Base-by-base conservation (phyloP, 352 stramenopile genomes). In the Phytopythium kandeliae region DNA sequence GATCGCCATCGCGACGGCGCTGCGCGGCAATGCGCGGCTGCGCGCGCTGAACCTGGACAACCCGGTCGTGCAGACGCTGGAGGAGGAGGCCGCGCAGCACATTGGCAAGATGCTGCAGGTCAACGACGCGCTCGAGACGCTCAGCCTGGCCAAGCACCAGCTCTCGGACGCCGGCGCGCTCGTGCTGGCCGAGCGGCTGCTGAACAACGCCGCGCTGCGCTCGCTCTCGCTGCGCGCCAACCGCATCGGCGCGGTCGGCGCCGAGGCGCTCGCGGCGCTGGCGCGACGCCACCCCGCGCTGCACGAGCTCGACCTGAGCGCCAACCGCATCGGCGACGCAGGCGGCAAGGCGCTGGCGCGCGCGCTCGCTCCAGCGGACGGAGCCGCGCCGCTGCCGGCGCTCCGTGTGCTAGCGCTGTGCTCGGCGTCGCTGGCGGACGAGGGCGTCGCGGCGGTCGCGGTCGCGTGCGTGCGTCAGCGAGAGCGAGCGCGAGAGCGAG, bases 41-140 rank as follows among this genome's bases (percentile, higher is more conserved):
- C 13, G 57, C 2, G 41, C 54, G 12, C 48, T 90, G 25, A 79
- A 83, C 31, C 58, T 90, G 5, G 79, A 88, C 60, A 88, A 86
- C 30, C 77, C 77, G 1, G 49, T 86, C 0, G 24, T 89, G 17
- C 57, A 57, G 12, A 76, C 67, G 0, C 85, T 67, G n/a, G 80
- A 89, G 54, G 77, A 89, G 54, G 79, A 88, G 24, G 65, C 71
- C 4, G 65, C 85, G 21, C 79, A 90, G 57, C 80, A 88, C 43
- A 60, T 90, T 15, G 79, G 74, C 38, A 88, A 87, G 55, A 85
- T 85, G 67, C 60, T 90, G 42, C 76, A 88, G 53, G 72, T 84
- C n/a, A 88, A 90, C 50, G 50, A 63, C 21, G 74, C 71, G 34
- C 66, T 90, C 41, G 65, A 56, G 24, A 52, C 49, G 46, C 60